Conservation (phyloP, 345 rosid genomes). For the Acer yangbiense region DNA sequence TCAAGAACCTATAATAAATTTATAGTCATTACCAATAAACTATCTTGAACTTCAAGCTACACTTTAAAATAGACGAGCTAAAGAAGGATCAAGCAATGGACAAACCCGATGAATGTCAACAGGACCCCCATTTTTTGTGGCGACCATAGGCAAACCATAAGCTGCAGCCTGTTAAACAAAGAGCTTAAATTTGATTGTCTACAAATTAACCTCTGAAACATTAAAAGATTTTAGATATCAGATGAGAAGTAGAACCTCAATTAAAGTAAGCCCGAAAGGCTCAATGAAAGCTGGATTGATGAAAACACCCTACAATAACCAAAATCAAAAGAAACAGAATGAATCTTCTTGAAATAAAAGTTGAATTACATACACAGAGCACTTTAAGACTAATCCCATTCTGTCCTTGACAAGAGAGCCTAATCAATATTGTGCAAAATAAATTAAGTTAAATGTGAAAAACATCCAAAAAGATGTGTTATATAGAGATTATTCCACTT, state of each 20-base stretch:
- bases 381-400: background rate
- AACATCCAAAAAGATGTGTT: background rate
- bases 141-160: constrained; percentile 84
- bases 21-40: constrained; percentile 1
- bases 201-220: constrained; percentile 9
- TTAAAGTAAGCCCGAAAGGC: constrained; percentile 88
- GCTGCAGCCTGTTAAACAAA: constrained; percentile 75
- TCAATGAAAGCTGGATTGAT: constrained; percentile 91
- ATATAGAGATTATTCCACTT: background rate
- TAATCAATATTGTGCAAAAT: background rate
- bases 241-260: constrained; percentile 58
- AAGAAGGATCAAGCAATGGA: constrained; percentile 11
- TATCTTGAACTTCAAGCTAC: constrained; percentile 15
- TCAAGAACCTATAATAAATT: constrained; percentile 60
- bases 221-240: constrained; percentile 1
- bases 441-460: background rate
- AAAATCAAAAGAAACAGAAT: background rate
- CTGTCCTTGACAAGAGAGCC: background rate
- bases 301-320: constrained; percentile 68
- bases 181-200: background rate
- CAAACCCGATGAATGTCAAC: constrained; percentile 77
- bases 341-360: constrained; percentile 1
- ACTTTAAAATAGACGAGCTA: constrained; percentile 1
- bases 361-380: background rate
- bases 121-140: constrained; percentile 92